These are phyloP conservation scores for Zygosaccharomyces siamensis DNA, from an alignment of 805 yeast species.

Conservation along the genomic window DNA sequence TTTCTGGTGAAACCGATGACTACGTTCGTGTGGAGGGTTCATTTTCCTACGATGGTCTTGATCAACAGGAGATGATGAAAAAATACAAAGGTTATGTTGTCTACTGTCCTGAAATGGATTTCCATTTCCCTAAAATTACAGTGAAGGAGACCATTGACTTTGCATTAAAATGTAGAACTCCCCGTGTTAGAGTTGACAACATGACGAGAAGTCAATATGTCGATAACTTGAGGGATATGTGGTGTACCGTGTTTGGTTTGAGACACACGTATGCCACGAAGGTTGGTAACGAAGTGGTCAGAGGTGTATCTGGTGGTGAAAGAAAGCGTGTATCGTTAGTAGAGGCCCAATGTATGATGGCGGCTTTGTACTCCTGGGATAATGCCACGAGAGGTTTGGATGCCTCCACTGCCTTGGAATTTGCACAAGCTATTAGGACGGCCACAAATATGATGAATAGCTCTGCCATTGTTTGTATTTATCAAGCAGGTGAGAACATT, in stretches of 20 bases:
- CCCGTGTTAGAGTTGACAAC: conserved; percentile 42
- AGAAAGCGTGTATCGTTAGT: conserved; percentile 67
- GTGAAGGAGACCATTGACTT: conserved; percentile 49
- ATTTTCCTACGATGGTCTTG: conserved; percentile 47
- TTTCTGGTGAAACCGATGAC: conserved; percentile 44
- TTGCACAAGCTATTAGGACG: conserved; percentile 53
- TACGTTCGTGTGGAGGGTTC: conserved; percentile 38
- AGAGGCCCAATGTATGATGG: conserved; percentile 53
- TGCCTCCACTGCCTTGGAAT: conserved; percentile 66
- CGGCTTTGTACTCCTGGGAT: conserved; percentile 58
- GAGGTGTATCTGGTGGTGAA: conserved; percentile 73
- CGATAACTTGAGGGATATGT: conserved; percentile 36
- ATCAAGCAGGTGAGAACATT: conserved; percentile 64
- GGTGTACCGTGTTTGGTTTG: conserved; percentile 48
- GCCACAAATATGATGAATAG: conserved; percentile 51
- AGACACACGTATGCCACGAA: conserved; percentile 57
- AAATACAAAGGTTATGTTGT: conserved; percentile 45
- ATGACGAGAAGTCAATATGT: conserved; percentile 39
- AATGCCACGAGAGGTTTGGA: conserved; percentile 69
- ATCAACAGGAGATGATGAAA: conserved; percentile 44
- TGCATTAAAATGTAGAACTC: conserved; percentile 48
- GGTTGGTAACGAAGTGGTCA: conserved; percentile 62
- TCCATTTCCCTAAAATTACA: conserved; percentile 48
- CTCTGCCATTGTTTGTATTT: conserved; percentile 60
- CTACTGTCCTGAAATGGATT: conserved; percentile 49